Base-by-base conservation (phyloP, 164 flowering plant species). In the Amborella trichopoda region DNA sequence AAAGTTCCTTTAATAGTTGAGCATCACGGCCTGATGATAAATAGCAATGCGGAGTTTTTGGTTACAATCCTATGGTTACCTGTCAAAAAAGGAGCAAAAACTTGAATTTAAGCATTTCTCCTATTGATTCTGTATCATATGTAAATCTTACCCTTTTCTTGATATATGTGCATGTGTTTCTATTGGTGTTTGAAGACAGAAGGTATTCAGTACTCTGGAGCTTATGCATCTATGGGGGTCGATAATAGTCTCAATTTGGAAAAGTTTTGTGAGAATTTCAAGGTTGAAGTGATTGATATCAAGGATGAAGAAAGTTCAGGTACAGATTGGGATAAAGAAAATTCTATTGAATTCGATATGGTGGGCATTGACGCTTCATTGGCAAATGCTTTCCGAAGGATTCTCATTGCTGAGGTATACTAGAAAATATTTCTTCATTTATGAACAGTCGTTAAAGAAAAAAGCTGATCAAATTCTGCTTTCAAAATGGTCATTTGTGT, bases 381-480 rank as follows among this genome's bases (percentile, higher is more conserved):
- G 36, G 96, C 95, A 38, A 87, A 91, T 61, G 88, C 99, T 3
- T 87, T 91, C 48, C 64, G 99, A 28, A 72, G 99, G 57, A 83
- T 91, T 28, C 95, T 87, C 28, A 78, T 91, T 20, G 70, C 98
- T 10, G 98, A 91, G 85, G 98, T 83, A 38, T 6, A 11, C n/a
- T n/a, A n/a, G n/a, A n/a, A n/a, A n/a, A n/a, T n/a, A n/a, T n/a
- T n/a, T n/a, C n/a, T n/a, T n/a, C n/a, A n/a, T n/a, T n/a, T n/a
- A n/a, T n/a, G n/a, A n/a, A n/a, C n/a, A n/a, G n/a, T n/a, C n/a
- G n/a, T n/a, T n/a, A n/a, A n/a, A n/a, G n/a, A n/a, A n/a, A n/a
- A n/a, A n/a, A n/a, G n/a, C n/a, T n/a, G n/a, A n/a, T n/a, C n/a
- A n/a, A n/a, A n/a, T n/a, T n/a, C n/a, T n/a, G n/a, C n/a, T n/a